Base-by-base conservation (phyloP, 352 stramenopile genomes). In the Phytophthora foliorum region DNA sequence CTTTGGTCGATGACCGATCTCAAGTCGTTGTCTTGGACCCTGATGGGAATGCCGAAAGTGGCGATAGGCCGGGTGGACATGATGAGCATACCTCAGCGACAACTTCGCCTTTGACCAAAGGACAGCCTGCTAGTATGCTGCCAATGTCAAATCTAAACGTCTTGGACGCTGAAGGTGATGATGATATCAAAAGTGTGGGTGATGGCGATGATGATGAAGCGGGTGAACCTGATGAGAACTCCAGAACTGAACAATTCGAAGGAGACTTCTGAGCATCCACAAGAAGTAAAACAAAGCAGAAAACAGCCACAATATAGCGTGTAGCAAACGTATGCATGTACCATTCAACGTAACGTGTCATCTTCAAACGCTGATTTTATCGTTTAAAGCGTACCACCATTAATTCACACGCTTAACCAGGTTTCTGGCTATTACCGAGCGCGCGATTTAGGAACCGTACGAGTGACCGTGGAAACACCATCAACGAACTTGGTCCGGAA, bases 401-500 rank as follows among this genome's bases (percentile, higher is more conserved):
- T 52, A n/a, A n/a, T 11, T 39, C 19, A 51, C 44, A 74, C 24
- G 17, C 0, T 21, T 31, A 14, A 54, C 27, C 22, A 32, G 11
- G 34, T 16, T 21, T 24, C 34, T 13, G 13, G 31, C 4, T 38
- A 49, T 72, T 72, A 80, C 27, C 72, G 63, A 44, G 55, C 63
- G 9, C 73, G 85, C 10, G 72, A 81, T 68, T 92, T 93, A 17
- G 89, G 89, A 41, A 95, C 81, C 3, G 97, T 99, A 49, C 98
- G 80, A n/a, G 92, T 92, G 3, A 99, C 98, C 19, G 98, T 98
- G n/a, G 97, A 99, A 36, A 99, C 93, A 31, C 98, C 98, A 75
- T 99, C 98, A n/a, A 99, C 97, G 69, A 99, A 99, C 80, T 99
- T 99, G 29, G 98, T 99, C 50, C 97, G 88, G 86, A 99, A 99